These are phyloP conservation scores for Flammula alnicola DNA, from an alignment of 1,284 basidiomycete species.

Conservation along the genomic window DNA sequence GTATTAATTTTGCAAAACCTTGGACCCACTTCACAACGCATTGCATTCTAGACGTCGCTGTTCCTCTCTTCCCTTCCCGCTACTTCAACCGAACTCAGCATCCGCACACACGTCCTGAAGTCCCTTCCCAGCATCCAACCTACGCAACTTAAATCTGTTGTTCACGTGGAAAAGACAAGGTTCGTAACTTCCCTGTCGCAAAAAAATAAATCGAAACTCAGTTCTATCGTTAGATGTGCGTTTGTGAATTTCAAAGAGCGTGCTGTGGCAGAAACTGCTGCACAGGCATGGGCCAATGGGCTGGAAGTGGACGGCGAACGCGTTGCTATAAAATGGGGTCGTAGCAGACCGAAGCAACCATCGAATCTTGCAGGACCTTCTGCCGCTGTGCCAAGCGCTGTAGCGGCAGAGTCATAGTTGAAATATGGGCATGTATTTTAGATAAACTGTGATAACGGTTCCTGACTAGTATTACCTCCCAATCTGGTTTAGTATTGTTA, in stretches of 20 bases:
- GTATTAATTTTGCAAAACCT: slow-evolving; percentile 36
- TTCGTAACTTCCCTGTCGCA: slow-evolving; percentile 26
- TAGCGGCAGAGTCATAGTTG: slow-evolving; percentile 20
- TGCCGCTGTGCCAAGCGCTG: slow-evolving; percentile 9
- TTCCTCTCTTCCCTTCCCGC: slow-evolving; percentile 88
- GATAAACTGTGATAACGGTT: slow-evolving; percentile 5
- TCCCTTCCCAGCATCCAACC: slow-evolving; percentile 75
- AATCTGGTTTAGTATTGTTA: no score
- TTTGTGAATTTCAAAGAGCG: slow-evolving; percentile 94
- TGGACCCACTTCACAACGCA: slow-evolving; percentile 8
- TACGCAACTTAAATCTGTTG: slow-evolving; percentile 78
- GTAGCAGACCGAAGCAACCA: slow-evolving; percentile 54
- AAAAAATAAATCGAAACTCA: neutral
- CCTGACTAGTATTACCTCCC: no score
- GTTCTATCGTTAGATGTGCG: slow-evolving; percentile 69
- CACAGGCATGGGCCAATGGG: slow-evolving; percentile 85
- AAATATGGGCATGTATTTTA: slow-evolving; percentile 10
- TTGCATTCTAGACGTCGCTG: slow-evolving; percentile 74
- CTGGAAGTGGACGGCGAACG: slow-evolving; percentile 83
- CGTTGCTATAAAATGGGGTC: slow-evolving; percentile 87
- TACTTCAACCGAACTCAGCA: slow-evolving; percentile 73
- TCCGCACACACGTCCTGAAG: slow-evolving; percentile 78
- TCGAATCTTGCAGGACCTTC: slow-evolving; percentile 24
- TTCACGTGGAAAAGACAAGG: slow-evolving; percentile 85
- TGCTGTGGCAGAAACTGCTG: slow-evolving; percentile 81